These are phyloP conservation scores for Fusarium setosum DNA, from an alignment of 2,329 filamentous ascomycete species.

Conservation along the genomic window DNA sequence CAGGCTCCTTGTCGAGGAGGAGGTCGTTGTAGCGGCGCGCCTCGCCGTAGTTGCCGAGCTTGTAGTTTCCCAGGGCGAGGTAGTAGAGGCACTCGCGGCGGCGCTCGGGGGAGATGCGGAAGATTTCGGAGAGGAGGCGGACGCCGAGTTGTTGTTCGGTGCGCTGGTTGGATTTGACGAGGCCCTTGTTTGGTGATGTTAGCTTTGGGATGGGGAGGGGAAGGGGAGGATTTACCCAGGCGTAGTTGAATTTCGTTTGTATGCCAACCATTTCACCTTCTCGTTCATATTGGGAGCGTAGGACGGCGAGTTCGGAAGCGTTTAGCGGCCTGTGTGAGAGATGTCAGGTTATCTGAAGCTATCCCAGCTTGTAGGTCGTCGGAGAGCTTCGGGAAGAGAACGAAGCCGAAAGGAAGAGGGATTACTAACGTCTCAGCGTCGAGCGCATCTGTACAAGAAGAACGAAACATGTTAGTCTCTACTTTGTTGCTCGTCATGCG, in stretches of 20 bases:
- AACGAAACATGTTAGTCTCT: constrained; percentile 19
- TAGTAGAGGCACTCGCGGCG: constrained; percentile 99
- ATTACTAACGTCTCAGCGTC: constrained; percentile 88
- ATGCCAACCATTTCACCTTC: constrained; percentile 97
- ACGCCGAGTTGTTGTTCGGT: constrained; percentile 94
- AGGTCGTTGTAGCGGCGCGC: constrained; percentile 95
- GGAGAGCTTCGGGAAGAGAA: neutral
- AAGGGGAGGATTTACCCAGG: constrained; percentile 75
- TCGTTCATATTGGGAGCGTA: constrained; percentile 95
- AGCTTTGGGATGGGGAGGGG: too few species aligned
- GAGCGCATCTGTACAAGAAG: constrained; percentile 78
- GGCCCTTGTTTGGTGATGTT: constrained; percentile 63
- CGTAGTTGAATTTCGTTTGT: constrained; percentile 99
- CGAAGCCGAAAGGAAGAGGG: too few species aligned
- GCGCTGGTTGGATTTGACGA: constrained; percentile 91
- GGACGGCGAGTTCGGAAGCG: constrained; percentile 89
- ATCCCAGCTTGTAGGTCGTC: neutral
- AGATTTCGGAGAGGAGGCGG: constrained; percentile 94
- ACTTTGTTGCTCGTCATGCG: constrained; percentile 1
- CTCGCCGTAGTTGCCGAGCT: constrained; percentile 97
- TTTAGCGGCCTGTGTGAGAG: constrained; percentile 77
- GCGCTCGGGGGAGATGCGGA: constrained; percentile 91
- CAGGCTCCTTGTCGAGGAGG: constrained; percentile 88
- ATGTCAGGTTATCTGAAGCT: constrained; percentile 12
- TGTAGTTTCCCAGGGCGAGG: constrained; percentile 96